Conservation (phyloP, 768 basidiomycete genomes). For the Leccinum broughii region DNA sequence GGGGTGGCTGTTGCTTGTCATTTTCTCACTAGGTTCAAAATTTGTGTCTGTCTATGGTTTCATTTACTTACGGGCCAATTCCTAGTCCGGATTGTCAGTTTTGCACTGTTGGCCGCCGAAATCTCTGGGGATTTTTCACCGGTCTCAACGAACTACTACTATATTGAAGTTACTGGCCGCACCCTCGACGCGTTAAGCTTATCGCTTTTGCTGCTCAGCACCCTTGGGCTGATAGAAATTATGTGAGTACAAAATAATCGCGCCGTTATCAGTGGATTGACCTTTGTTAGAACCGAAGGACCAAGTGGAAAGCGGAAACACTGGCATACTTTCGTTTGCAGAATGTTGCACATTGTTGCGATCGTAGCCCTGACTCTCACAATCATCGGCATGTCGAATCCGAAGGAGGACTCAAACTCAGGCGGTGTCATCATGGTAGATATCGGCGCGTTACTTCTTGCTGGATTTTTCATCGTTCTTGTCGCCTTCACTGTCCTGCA, state of each 20-base stretch:
- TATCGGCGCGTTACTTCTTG: conserved; percentile 35
- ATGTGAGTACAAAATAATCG: conserved; percentile 28
- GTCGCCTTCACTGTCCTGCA: conserved; percentile 47
- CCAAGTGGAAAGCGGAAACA: conserved; percentile 20
- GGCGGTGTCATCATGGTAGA: conserved; percentile 24
- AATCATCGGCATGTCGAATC: too few species aligned
- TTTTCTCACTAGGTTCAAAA: conserved; percentile 56
- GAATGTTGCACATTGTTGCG: conserved; percentile 33
- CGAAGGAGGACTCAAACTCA: not conserved
- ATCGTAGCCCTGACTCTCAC: conserved; percentile 30
- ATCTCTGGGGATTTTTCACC: too few species aligned
- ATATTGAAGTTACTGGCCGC: too few species aligned
- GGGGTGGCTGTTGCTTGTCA: conserved; percentile 53
- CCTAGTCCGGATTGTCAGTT: conserved; percentile 57
- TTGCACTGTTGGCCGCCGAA: conserved; percentile 36
- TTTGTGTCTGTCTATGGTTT: conserved; percentile 8
- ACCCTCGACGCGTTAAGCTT: conserved; percentile 34
- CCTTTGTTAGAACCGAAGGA: conserved; percentile 28
- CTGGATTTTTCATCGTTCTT: conserved; percentile 41
- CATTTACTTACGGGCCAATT: conserved; percentile 1
- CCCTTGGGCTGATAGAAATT: conserved; percentile 37
- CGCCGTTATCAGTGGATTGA: not conserved
- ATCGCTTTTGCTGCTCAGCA: conserved; percentile 39
- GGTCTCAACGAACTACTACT: too few species aligned
- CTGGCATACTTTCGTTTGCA: conserved; percentile 12